Conservation (phyloP, 768 basidiomycete genomes). For the Termitomyces sp. region DNA sequence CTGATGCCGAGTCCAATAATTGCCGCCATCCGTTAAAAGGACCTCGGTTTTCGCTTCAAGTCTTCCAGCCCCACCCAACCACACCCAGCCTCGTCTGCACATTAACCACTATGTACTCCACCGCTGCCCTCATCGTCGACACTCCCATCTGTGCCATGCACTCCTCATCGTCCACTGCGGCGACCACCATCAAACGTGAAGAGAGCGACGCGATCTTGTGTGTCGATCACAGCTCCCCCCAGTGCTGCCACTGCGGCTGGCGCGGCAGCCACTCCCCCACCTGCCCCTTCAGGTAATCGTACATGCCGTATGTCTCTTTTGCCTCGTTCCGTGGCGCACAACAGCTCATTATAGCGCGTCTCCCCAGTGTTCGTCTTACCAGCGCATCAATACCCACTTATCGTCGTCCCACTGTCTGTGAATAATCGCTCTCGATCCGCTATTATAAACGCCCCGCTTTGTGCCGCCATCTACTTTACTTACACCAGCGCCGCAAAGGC, state of each 20-base stretch:
- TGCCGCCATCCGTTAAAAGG: constrained; percentile 27
- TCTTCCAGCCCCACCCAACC: constrained; percentile 15
- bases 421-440: constrained; percentile 15
- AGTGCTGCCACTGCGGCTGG: constrained; percentile 76
- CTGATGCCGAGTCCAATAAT: constrained; percentile 18
- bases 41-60: constrained; percentile 13
- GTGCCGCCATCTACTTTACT: constrained; percentile 9
- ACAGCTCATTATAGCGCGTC: not conserved
- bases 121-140: constrained; percentile 13
- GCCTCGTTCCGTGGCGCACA: constrained; percentile 4
- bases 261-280: constrained; percentile 53
- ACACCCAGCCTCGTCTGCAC: constrained; percentile 10
- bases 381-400: constrained; percentile 8
- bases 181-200: constrained; percentile 4
- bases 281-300: constrained; percentile 56
- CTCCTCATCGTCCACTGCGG: constrained; percentile 17
- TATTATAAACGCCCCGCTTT: constrained; percentile 5
- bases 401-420: constrained; percentile 7
- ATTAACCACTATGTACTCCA: constrained; percentile 22
- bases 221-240: constrained; percentile 55
- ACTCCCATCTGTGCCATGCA: constrained; percentile 6
- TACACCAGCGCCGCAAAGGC: constrained; percentile 11
- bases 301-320: constrained; percentile 2
- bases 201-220: constrained; percentile 21
- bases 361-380: not conserved